Conservation (phyloP, 2,329 filamentous ascomycete genomes). For the Diaporthe ilicicola region DNA sequence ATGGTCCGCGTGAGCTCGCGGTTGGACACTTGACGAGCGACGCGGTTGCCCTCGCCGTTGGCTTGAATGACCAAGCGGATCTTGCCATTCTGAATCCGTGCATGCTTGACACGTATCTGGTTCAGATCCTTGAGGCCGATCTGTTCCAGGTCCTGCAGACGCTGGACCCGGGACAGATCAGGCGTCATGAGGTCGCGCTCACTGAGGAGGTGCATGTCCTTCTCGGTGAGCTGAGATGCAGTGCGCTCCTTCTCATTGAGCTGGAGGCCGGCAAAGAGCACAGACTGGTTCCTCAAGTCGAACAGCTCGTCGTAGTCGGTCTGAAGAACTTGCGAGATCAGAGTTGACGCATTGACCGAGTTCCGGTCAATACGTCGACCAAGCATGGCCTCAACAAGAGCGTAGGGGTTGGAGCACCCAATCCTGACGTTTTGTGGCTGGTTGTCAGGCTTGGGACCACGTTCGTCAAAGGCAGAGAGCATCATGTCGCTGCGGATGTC, state of each 20-base stretch:
- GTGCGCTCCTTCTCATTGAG: constrained; percentile 48
- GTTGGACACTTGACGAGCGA: constrained; percentile 46
- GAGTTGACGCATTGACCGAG: constrained; percentile 41
- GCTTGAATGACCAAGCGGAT: constrained; percentile 50
- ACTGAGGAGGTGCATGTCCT: constrained; percentile 52
- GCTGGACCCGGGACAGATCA: constrained; percentile 50
- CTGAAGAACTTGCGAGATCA: constrained; percentile 53
- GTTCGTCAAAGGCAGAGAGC: constrained; percentile 36
- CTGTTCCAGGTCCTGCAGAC: constrained; percentile 49
- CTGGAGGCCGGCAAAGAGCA: constrained; percentile 52
- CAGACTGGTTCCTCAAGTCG: constrained; percentile 52
- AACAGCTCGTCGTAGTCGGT: constrained; percentile 58
- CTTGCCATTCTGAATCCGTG: constrained; percentile 54
- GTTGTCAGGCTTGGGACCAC: constrained; percentile 42
- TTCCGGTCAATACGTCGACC: constrained; percentile 48
- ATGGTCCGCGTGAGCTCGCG: constrained; percentile 49
- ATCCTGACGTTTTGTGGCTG: constrained; percentile 49
- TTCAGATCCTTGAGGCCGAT: constrained; percentile 51
- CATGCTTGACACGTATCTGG: constrained; percentile 48
- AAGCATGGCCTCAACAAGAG: constrained; percentile 53
- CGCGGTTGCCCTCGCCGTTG: constrained; percentile 41
- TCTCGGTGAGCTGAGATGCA: constrained; percentile 48
- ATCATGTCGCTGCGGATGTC: constrained; percentile 37
- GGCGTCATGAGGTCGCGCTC: constrained; percentile 53
- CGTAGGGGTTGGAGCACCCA: constrained; percentile 54